Percentiles rank a stretch among this genome's conserved stretches.
phyloP scores from a whole-genome alignment of 2,329 filamentous ascomycete species.

The Shiraia bambusicola region DNA sequence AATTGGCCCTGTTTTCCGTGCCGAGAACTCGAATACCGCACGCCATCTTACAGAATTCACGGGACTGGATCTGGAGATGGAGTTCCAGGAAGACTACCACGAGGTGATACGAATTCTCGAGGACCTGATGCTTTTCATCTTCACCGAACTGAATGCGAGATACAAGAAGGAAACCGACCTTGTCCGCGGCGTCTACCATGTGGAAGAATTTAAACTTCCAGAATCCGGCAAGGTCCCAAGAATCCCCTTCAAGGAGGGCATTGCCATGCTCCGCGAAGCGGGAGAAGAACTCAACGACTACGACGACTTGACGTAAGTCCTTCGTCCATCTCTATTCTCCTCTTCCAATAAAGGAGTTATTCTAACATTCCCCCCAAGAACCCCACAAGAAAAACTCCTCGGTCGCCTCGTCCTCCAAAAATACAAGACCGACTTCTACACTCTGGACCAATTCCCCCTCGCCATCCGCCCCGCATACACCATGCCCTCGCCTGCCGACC shows the following conservation, averaged over 20 bases:
- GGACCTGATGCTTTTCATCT: constrained; percentile 74
- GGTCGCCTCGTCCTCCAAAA: constrained; percentile 84
- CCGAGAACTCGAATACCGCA: constrained; percentile 83
- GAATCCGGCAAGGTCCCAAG: constrained; percentile 72
- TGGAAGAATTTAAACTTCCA: constrained; percentile 75
- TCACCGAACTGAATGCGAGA: constrained; percentile 67
- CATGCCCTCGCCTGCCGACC: constrained; percentile 60
- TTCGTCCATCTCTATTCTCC: neutral
- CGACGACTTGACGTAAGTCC: constrained; percentile 66
- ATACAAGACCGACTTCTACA: constrained; percentile 93
- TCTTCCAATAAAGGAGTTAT: neutral
- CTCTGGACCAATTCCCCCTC: constrained; percentile 94
- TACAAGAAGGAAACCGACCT: constrained; percentile 73
- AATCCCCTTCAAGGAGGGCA: constrained; percentile 75
- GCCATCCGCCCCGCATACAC: constrained; percentile 89
- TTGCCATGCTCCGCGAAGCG: constrained; percentile 74
- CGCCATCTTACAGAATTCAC: constrained; percentile 88
- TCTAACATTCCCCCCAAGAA: constrained; percentile 46
- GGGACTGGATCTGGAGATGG: constrained; percentile 87
- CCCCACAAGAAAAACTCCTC: constrained; percentile 83
- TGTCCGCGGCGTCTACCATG: constrained; percentile 70
- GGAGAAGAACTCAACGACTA: constrained; percentile 75
- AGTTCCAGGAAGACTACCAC: constrained; percentile 75
- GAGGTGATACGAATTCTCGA: constrained; percentile 75
- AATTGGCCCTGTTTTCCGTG: constrained; percentile 78